phyloP scores from a whole-genome alignment of 768 basidiomycete genomes.

The Dictyophora rubrovolvata region DNA sequence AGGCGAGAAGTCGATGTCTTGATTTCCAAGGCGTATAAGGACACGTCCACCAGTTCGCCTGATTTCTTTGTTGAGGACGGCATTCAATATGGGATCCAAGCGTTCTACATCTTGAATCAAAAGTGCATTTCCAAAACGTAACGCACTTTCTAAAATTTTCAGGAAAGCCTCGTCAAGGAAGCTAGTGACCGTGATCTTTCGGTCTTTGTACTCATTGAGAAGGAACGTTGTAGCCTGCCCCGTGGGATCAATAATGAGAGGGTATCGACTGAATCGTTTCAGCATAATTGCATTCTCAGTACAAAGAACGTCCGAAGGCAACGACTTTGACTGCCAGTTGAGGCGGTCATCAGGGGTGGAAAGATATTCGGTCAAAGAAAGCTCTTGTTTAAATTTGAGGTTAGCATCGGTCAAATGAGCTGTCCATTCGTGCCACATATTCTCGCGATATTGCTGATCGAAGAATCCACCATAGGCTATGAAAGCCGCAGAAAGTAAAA shows the following conservation, averaged over 20 bases:
- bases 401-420: slow-evolving; percentile 80
- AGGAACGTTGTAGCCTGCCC: slow-evolving; percentile 95
- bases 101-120: slow-evolving; percentile 98
- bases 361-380: slow-evolving; percentile 89
- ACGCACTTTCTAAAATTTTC: slow-evolving; percentile 95
- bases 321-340: slow-evolving; percentile 88
- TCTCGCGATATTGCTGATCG: slow-evolving; percentile 94
- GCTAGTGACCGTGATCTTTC: slow-evolving; percentile 96
- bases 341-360: slow-evolving; percentile 95
- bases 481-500: slow-evolving; percentile 91
- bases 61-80: slow-evolving; percentile 94
- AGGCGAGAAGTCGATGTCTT: slow-evolving; percentile 99
- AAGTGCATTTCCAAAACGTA: slow-evolving; percentile 95
- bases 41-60: slow-evolving; percentile 94
- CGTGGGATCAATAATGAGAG: slow-evolving; percentile 94
- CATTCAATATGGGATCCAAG: slow-evolving; percentile 93
- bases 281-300: slow-evolving; percentile 99
- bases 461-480: slow-evolving; percentile 97
- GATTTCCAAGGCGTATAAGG: slow-evolving; percentile 89
- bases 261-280: slow-evolving; percentile 95
- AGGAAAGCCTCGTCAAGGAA: slow-evolving; percentile 99
- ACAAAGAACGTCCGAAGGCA: slow-evolving; percentile 93
- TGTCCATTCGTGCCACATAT: slow-evolving; percentile 95
- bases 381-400: slow-evolving; percentile 85
- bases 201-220: slow-evolving; percentile 87